A percentile compares a stretch with the other conserved stretches of the same genome.
Conservation (phyloP, 306 rosid species). For the Erythrophleum fordii region DNA sequence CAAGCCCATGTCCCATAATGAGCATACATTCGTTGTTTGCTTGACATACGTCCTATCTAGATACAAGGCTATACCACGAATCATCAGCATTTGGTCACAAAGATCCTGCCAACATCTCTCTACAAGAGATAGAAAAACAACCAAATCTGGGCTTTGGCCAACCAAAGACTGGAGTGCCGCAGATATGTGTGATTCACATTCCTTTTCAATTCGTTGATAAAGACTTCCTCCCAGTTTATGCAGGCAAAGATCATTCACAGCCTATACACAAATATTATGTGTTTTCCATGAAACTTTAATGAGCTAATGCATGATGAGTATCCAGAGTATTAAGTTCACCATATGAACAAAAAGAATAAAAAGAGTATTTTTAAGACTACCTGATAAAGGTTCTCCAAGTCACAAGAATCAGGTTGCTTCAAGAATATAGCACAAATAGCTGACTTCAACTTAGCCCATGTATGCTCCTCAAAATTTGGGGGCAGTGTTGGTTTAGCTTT, state of each 20-base stretch:
- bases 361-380: conserved; percentile 43
- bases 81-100: conserved; percentile 94
- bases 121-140: conserved; percentile 85
- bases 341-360: conserved; percentile 16
- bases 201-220: conserved; percentile 89
- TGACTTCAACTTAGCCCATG: conserved; percentile 93
- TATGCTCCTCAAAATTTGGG: conserved; percentile 84
- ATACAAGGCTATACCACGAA: conserved; percentile 93
- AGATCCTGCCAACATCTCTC: conserved; percentile 99
- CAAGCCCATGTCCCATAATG: conserved; percentile 99
- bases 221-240: conserved; percentile 97
- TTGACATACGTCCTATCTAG: conserved; percentile 97
- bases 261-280: conserved; percentile 57
- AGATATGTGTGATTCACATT: conserved; percentile 91
- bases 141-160: conserved; percentile 98
- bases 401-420: conserved; percentile 82
- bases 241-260: conserved; percentile 87
- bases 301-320: conserved; percentile 31
- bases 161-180: conserved; percentile 88
- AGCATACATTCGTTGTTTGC: conserved; percentile 82
- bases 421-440: conserved; percentile 92
- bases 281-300: conserved; percentile 40
- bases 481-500: conserved; percentile 86
- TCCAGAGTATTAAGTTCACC: conserved; percentile 2
- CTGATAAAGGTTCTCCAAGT: conserved; percentile 95